These are phyloP conservation scores for Triadica sebifera DNA, from an alignment of 345 rosid genomes.

Conservation along the genomic window DNA sequence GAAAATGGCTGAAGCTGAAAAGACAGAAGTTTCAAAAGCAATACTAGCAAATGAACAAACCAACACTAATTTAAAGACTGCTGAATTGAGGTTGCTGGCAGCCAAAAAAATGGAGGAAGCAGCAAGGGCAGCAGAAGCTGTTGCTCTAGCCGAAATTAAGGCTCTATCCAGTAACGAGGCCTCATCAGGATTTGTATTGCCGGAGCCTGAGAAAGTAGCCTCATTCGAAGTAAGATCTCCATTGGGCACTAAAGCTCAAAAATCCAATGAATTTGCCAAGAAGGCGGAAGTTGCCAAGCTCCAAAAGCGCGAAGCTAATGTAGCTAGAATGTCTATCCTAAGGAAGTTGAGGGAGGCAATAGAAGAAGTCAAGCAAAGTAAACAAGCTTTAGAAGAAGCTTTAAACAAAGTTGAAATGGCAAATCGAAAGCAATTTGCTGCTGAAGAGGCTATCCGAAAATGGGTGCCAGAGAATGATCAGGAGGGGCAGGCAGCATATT, in stretches of 20 bases:
- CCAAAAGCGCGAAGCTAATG: constrained; percentile 29
- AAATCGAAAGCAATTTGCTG: constrained; percentile 66
- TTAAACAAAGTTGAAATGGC: constrained; percentile 69
- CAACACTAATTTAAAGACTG: constrained; percentile 48
- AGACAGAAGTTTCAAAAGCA: constrained; percentile 27
- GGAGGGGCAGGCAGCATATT: constrained; percentile 33
- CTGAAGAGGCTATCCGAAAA: constrained; percentile 63
- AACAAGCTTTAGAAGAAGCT: constrained; percentile 72
- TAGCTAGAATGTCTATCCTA: constrained; percentile 45
- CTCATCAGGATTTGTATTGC: constrained; percentile 44
- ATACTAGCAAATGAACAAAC: constrained; percentile 35
- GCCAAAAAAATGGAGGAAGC: constrained; percentile 99
- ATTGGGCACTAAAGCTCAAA: constrained; percentile 31
- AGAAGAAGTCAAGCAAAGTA: constrained; percentile 69
- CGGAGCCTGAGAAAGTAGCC: constrained; percentile 49
- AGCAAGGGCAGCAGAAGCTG: constrained; percentile 90
- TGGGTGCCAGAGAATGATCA: constrained; percentile 57
- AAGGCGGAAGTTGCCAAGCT: constrained; percentile 28
- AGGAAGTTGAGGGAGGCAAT: constrained; percentile 79
- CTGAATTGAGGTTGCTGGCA: constrained; percentile 88
- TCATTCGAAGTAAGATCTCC: constrained; percentile 36
- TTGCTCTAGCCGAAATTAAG: constrained; percentile 71
- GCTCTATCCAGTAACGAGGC: constrained; percentile 46
- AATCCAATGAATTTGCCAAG: constrained; percentile 24
- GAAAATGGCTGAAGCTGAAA: constrained; percentile 41